phyloP scores from a whole-genome alignment of 176 grass and related monocot species.

The Puya raimondii region DNA sequence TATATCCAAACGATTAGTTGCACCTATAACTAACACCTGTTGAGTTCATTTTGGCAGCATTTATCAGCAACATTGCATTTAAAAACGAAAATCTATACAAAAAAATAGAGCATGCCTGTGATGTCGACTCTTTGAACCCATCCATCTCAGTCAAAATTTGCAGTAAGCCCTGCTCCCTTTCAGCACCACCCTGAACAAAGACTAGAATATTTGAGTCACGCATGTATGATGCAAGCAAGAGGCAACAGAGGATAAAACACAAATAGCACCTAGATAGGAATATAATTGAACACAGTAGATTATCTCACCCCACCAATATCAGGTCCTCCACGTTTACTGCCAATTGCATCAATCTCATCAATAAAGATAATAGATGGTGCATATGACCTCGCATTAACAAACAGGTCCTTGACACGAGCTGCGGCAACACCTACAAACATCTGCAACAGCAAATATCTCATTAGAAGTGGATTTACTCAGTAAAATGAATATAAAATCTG shows the following conservation, averaged over 20 bases:
- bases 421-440: constrained; percentile 32
- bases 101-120: constrained; percentile 14
- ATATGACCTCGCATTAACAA: constrained; percentile 24
- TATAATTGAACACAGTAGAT: not conserved
- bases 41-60: constrained; percentile 7
- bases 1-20: constrained; percentile 36
- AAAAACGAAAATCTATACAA: not conserved
- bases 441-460: constrained; percentile 5
- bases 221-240: not conserved
- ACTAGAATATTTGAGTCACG: not conserved
- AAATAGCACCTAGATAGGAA: not conserved
- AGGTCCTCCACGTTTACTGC: constrained; percentile 26
- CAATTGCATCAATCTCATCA: constrained; percentile 29
- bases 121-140: constrained; percentile 31
- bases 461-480: not conserved
- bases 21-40: constrained; percentile 37
- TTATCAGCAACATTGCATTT: not conserved
- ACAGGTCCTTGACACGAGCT: constrained; percentile 25
- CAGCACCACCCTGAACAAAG: constrained; percentile 31
- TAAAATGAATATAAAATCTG: not conserved
- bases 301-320: constrained; percentile 30
- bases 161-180: constrained; percentile 33
- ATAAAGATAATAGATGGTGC: constrained; percentile 31
- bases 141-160: constrained; percentile 38
- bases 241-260: not conserved